Evolutionary conservation across 106 monocot genomes (phyloP), one percentile per base, ranked within the genome.

Genomic region (Acanthochlamys bracteata): DNA sequence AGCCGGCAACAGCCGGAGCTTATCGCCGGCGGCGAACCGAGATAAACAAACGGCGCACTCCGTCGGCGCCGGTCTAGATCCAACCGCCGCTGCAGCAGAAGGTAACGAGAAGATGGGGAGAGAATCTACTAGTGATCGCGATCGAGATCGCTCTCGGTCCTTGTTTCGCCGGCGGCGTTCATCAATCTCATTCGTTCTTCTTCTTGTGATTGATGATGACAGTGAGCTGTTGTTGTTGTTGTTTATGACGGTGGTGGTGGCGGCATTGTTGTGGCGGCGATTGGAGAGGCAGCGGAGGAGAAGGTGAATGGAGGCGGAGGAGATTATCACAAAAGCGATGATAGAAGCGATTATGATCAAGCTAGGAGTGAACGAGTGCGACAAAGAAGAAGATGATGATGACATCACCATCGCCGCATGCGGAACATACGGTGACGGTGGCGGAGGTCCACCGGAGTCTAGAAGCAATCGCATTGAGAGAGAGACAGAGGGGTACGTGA

Each of bases 1-100:
- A n/a, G 88, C 65, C 0, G 96, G 96, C 42, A 98, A 85, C 63
- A 98, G 85, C 55, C 96, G 90, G 71, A 98, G 91, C 71, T 88
- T 79, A 65, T 88, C 91, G 56, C 66, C 19, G 14, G 80, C 82
- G 4, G 53, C 65, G 73, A 98, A 88, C 20, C 71, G 72, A 21
- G 85, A 85, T 15, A 92, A 82, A 79, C 96, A 98, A 40, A 98
- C 96, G 33, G 96, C 96, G 75, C 96, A 98, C 17, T 51, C 51
- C 51, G 55, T 55, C 55, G 20, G 55, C 55, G 55, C 4, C n/a
- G 20, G 20, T 22, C 55, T 49, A 20, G 20, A 20, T 22, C 55
- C 22, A 7, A 10, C 1, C 55, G 55, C 20, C 20, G 10, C 55
- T 20, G 55, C 20, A 1, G 55, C 3, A 20, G 10, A 15, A 10